A percentile compares a stretch with the other conserved stretches of the same genome.
Conservation (phyloP, 257 asterid genomes). For the Solanum okadae region DNA sequence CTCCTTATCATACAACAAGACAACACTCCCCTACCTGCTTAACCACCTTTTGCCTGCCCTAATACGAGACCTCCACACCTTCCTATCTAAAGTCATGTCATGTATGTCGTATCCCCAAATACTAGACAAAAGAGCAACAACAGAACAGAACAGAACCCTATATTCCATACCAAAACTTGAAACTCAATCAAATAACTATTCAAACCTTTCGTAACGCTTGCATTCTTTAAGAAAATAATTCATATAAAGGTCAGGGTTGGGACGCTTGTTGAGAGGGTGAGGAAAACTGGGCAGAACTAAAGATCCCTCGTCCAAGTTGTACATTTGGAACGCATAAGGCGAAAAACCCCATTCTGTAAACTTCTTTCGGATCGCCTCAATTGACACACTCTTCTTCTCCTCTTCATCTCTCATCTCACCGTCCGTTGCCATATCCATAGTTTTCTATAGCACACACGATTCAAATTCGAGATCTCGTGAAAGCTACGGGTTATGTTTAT, state of each 20-base stretch:
- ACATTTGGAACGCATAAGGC: not conserved
- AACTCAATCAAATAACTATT: not conserved
- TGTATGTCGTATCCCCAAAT: too few species aligned
- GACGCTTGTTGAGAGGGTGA: not conserved
- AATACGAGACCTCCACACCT: too few species aligned
- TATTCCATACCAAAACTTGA: not conserved
- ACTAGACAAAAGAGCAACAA: too few species aligned
- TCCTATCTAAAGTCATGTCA: too few species aligned
- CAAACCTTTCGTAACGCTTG: not conserved
- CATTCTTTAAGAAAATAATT: not conserved
- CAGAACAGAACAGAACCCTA: not conserved
- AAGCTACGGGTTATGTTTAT: too few species aligned
- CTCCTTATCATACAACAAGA: too few species aligned
- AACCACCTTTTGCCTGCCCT: too few species aligned
- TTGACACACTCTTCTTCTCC: not conserved
- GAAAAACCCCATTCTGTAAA: not conserved
- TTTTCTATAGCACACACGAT: too few species aligned
- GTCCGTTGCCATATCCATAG: not conserved
- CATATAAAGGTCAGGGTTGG: not conserved
- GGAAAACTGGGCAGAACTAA: not conserved
- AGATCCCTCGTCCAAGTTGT: not conserved
- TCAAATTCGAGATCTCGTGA: too few species aligned
- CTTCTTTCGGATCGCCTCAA: not conserved
- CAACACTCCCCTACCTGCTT: too few species aligned
- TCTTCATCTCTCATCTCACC: not conserved